These are phyloP conservation scores for Boehmeria nivea DNA, from an alignment of 306 rosid species.

Conservation along the genomic window DNA sequence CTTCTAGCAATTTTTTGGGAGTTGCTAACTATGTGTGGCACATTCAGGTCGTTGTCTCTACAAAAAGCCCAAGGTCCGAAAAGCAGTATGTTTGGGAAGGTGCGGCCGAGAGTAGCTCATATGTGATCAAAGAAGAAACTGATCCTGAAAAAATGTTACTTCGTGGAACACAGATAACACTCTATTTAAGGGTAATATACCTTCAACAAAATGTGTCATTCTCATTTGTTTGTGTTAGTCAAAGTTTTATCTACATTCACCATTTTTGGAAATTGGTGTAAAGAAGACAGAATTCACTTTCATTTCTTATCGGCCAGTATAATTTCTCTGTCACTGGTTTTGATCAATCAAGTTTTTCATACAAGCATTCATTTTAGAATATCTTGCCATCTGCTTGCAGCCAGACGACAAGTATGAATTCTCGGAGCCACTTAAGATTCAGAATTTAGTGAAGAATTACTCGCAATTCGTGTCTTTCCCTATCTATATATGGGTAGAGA, in stretches of 20 bases:
- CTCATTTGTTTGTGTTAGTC: not conserved
- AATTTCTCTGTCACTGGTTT: not conserved
- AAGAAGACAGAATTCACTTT: not conserved
- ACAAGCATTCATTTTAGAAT: not conserved
- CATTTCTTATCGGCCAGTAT: not conserved
- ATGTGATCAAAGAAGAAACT: constrained; percentile 86
- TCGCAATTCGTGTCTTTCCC: constrained; percentile 99
- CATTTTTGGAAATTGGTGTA: not conserved
- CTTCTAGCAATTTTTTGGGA: constrained; percentile 4
- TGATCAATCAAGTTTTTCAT: not conserved
- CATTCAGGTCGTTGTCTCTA: constrained; percentile 81
- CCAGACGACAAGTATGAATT: constrained; percentile 92
- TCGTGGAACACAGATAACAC: constrained; percentile 93
- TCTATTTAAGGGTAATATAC: constrained; percentile 61
- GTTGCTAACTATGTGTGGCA: constrained; percentile 26
- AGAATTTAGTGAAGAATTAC: constrained; percentile 91
- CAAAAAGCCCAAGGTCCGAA: constrained; percentile 91
- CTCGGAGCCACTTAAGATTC: constrained; percentile 76
- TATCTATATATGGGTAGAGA: constrained; percentile 93
- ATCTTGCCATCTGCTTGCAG: constrained; percentile 31
- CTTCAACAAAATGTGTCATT: no score
- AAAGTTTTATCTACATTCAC: not conserved
- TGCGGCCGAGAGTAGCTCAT: constrained; percentile 83
- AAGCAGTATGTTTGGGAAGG: constrained; percentile 93
- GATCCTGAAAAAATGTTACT: constrained; percentile 64